Evolutionary conservation across 2,329 filamentous ascomycete species (phyloP), one percentile per base, ranked within the genome.

Genomic region (Colletotrichum echinochloae): DNA sequence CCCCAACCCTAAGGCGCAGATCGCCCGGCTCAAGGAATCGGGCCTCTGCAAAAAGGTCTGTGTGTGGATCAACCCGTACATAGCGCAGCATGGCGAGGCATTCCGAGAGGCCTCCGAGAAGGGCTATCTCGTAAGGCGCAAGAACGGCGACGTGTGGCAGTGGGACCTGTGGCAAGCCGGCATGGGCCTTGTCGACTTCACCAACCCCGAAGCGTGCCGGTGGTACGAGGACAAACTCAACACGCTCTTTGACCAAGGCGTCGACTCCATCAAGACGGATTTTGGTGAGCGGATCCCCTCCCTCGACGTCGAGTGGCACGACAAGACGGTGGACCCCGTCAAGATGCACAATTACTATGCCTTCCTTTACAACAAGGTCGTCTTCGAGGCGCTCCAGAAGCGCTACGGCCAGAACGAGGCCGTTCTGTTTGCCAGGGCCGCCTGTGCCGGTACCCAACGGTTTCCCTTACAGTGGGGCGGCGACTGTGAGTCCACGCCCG

Each of bases 341-440:
- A 87, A 87, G 74, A 94, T 94, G 91, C 92, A 93, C 81, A 94
- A 94, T 79, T 93, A 88, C 81, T 94, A 93, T 78, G 86, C 91
- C n/a, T 91, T 91, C 76, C 80, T 90, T 3, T 94, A 92, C 82
- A 94, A 93, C 84, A 88, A 89, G 74, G 79, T 88, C 66, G 91
- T 93, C 9, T 93, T 91, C 77, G 87, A 91, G 75, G 86, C 90
- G 1, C 83, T 93, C 16, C 86, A 89, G 76, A 81, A 82, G 66
- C 82, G 85, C n/a, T 83, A 82, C 74, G 86, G 81, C 73, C 80
- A 74, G 75, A 84, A 78, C 75, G 86, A 90, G 72, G 88, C 91
- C 49, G 85, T 93, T 1, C 80, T 87, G 16, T 94, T 93, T 76
- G 91, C 91, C 1, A 86, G 92, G 33, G 84, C 89, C 48, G 90